These are phyloP conservation scores for Akanthomyces muscarius DNA, from an alignment of 2,329 filamentous ascomycete species.

Conservation along the genomic window DNA sequence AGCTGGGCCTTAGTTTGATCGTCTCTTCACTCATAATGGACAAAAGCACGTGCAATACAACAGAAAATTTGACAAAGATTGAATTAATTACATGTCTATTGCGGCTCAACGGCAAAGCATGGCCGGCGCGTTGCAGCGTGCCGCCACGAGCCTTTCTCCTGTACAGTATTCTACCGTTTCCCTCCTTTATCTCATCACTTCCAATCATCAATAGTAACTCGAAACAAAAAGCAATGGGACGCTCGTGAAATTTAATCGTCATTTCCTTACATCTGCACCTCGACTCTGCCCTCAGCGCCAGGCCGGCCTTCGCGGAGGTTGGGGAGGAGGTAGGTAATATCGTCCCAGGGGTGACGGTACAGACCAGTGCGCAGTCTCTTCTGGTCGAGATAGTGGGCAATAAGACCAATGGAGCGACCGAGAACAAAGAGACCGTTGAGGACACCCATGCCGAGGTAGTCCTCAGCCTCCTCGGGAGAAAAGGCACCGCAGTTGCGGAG, in stretches of 20 bases:
- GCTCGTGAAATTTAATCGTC: slow-evolving; percentile 24
- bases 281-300: slow-evolving; percentile 80
- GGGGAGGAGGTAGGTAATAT: slow-evolving; percentile 92
- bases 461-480: slow-evolving; percentile 91
- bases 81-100: slow-evolving; percentile 18
- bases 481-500: slow-evolving; percentile 98
- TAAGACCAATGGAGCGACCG: slow-evolving; percentile 94
- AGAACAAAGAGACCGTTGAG: slow-evolving; percentile 99
- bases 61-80: slow-evolving; percentile 1
- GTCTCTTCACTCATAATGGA: too few species aligned
- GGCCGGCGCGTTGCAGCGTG: neutral
- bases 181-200: slow-evolving; percentile 11
- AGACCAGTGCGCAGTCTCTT: slow-evolving; percentile 98
- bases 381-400: slow-evolving; percentile 99
- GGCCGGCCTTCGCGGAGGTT: slow-evolving; percentile 67
- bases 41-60: neutral
- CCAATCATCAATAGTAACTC: slow-evolving; percentile 12
- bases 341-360: slow-evolving; percentile 99
- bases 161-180: slow-evolving; percentile 13
- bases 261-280: slow-evolving; percentile 67
- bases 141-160: neutral
- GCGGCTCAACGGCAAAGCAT: slow-evolving; percentile 5
- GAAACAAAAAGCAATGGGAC: slow-evolving; percentile 25
- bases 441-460: slow-evolving; percentile 98
- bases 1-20: too few species aligned